phyloP scores from a whole-genome alignment of 345 rosid species.

The Hirschfeldia incana region DNA sequence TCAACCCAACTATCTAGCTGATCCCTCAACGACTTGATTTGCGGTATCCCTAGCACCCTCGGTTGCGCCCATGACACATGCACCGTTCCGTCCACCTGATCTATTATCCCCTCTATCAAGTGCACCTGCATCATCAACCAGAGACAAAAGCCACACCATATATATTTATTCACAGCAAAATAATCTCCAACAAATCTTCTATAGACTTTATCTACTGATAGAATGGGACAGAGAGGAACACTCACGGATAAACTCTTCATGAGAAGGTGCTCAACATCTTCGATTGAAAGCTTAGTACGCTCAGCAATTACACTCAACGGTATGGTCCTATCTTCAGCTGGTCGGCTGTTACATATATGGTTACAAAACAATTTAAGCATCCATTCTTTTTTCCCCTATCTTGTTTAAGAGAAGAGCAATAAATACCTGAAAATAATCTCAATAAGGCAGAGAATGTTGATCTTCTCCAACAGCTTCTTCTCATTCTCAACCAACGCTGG shows the following conservation, averaged over 20 bases:
- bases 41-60: constrained; percentile 88
- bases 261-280: constrained; percentile 94
- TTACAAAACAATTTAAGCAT: neutral
- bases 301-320: constrained; percentile 79
- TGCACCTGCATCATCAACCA: constrained; percentile 61
- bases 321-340: constrained; percentile 93
- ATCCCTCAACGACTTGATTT: constrained; percentile 82
- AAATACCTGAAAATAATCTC: constrained; percentile 92
- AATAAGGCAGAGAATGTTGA: constrained; percentile 94
- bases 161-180: neutral
- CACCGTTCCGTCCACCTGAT: constrained; percentile 91
- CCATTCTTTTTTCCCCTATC: neutral
- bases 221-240: constrained; percentile 28
- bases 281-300: constrained; percentile 76
- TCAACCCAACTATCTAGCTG: constrained; percentile 81
- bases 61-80: constrained; percentile 98
- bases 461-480: constrained; percentile 85
- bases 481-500: constrained; percentile 95
- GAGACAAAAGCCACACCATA: neutral
- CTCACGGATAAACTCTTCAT: constrained; percentile 97
- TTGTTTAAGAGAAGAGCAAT: neutral
- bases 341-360: constrained; percentile 54
- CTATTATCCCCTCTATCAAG: constrained; percentile 91
- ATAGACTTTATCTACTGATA: neutral
- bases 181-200: neutral